These are phyloP conservation scores for Staphylotrichum tortipilum DNA, from an alignment of 495 filamentous ascomycete species.

Conservation along the genomic window DNA sequence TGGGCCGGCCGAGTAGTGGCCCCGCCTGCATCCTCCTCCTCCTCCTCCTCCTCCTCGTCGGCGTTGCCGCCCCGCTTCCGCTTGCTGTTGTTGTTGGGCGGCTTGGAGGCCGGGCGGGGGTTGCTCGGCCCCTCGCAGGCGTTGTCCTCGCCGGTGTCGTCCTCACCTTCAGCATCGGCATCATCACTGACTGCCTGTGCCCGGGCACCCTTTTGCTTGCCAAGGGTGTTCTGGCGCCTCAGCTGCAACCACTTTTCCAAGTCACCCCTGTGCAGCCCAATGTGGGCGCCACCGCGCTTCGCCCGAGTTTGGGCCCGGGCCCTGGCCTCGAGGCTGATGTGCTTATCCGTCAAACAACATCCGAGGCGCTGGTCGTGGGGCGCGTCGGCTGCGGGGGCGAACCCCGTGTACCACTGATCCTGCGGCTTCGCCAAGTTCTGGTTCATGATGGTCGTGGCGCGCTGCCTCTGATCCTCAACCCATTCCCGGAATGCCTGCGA, in stretches of 20 bases:
- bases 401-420: slow-evolving; percentile 1
- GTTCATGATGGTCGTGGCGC: neutral
- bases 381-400: neutral
- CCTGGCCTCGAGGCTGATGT: slow-evolving; percentile 17
- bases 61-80: neutral
- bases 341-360: slow-evolving; percentile 16
- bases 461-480: slow-evolving; percentile 10
- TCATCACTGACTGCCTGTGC: no score
- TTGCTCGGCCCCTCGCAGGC: no score
- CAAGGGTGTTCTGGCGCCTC: no score
- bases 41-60: neutral
- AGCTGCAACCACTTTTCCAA: slow-evolving; percentile 14
- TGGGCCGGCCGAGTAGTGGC: no score
- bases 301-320: slow-evolving; percentile 16
- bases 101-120: no score
- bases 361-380: slow-evolving; percentile 20
- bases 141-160: no score
- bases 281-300: slow-evolving; percentile 24
- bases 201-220: neutral
- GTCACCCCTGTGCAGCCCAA: slow-evolving; percentile 33
- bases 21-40: no score
- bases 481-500: slow-evolving; percentile 17
- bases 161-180: no score
- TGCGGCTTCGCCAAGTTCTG: neutral
- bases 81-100: no score